These are phyloP conservation scores for Scutellaria baicalensis DNA, from an alignment of 257 asterid species.

Conservation along the genomic window DNA sequence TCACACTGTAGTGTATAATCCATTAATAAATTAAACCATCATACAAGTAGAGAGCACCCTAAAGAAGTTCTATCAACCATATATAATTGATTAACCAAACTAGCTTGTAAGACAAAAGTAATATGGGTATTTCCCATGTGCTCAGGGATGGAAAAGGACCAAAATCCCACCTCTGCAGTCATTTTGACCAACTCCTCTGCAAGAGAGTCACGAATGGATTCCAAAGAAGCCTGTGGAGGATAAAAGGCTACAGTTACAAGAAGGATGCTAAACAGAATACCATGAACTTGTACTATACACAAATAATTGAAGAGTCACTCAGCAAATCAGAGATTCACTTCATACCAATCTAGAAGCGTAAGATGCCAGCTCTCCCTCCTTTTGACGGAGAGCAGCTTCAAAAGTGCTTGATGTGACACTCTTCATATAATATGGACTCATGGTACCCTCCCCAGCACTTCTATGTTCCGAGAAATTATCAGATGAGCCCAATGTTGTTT, in stretches of 20 bases:
- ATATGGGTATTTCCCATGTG: background rate
- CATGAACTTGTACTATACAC: background rate
- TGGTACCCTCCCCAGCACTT: conserved; percentile 50
- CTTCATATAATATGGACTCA: conserved; percentile 76
- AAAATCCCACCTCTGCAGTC: conserved; percentile 73
- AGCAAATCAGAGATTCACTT: background rate
- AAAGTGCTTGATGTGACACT: conserved; percentile 78
- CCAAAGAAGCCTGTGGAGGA: conserved; percentile 78
- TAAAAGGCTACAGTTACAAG: conserved; percentile 1
- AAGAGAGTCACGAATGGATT: conserved; percentile 94
- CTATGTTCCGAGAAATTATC: conserved; percentile 62
- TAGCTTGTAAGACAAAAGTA: background rate
- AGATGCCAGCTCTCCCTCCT: conserved; percentile 99
- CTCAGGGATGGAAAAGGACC: background rate
- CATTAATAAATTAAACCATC: background rate
- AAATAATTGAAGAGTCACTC: background rate
- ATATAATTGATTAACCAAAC: background rate
- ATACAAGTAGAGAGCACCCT: background rate
- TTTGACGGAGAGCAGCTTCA: conserved; percentile 92
- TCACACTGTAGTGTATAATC: conserved; percentile 55
- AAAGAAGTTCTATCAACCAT: background rate
- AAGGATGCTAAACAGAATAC: background rate
- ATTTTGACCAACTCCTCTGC: conserved; percentile 97
- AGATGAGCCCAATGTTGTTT: conserved; percentile 82
- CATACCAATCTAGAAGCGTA: conserved; percentile 91